Evolutionary conservation across 768 basidiomycete species (phyloP).

Genomic region (Mycena haematopus): DNA sequence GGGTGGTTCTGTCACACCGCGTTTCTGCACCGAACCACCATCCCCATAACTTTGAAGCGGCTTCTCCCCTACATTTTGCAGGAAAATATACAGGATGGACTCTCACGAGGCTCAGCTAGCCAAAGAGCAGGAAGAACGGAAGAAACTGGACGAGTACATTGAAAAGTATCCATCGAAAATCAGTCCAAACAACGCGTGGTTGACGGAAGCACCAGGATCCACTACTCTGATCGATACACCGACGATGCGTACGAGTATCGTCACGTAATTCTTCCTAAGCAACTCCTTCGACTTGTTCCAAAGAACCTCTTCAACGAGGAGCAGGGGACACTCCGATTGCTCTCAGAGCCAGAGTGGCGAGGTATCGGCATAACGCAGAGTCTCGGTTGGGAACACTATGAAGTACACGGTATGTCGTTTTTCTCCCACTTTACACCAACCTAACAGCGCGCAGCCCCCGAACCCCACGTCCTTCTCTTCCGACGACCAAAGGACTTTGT

Average conservation of each 20-base stretch:
- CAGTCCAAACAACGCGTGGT: conserved; percentile 27
- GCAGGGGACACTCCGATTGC: conserved; percentile 78
- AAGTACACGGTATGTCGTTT: conserved; percentile 81
- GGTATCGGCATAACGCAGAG: conserved; percentile 96
- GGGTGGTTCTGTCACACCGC: neutral
- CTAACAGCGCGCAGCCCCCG: conserved; percentile 64
- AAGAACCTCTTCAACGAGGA: conserved; percentile 82
- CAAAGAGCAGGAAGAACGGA: conserved; percentile 48
- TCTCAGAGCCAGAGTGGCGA: conserved; percentile 92
- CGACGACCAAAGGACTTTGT: conserved; percentile 78
- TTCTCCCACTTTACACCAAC: conserved; percentile 1
- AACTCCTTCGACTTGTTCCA: conserved; percentile 91
- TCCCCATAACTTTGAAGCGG: neutral
- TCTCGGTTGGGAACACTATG: conserved; percentile 96
- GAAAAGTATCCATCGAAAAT: conserved; percentile 59
- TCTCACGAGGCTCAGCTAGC: conserved; percentile 1
- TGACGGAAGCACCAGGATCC: conserved; percentile 60
- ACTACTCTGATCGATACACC: conserved; percentile 90
- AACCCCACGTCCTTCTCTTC: conserved; percentile 94
- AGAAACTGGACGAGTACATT: conserved; percentile 77
- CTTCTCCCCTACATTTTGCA: neutral
- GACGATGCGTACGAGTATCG: conserved; percentile 95
- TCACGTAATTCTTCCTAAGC: conserved; percentile 96
- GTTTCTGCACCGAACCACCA: neutral
- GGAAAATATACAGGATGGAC: conserved; percentile 13